phyloP scores from a whole-genome alignment of 73 alveolate species.

The Tetrahymena thermophila region DNA sequence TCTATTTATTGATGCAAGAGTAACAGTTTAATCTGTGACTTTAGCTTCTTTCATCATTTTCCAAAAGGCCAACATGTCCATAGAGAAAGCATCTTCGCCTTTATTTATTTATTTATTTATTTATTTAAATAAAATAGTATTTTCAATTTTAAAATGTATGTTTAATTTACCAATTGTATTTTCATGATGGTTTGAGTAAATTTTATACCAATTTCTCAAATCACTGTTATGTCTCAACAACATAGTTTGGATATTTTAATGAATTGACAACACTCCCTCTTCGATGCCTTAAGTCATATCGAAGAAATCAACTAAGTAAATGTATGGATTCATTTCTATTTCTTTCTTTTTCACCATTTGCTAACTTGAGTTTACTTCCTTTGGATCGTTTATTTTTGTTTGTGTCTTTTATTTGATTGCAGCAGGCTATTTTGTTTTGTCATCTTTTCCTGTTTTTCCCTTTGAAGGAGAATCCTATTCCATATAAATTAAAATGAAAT shows the following conservation, averaged over 20 bases:
- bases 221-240: slow-evolving; percentile 81
- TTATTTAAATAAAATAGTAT: too few relatives aligned
- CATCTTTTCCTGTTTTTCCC: not conserved
- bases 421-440: not conserved
- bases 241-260: slow-evolving; percentile 79
- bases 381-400: not conserved
- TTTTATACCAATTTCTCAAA: slow-evolving; percentile 78
- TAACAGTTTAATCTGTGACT: slow-evolving; percentile 67
- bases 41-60: slow-evolving; percentile 78
- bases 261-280: slow-evolving; percentile 63
- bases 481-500: not conserved
- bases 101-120: too few relatives aligned
- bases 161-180: slow-evolving; percentile 24
- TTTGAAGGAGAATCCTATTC: slow-evolving; percentile 5
- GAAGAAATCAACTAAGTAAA: slow-evolving; percentile 78
- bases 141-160: too few relatives aligned
- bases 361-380: not conserved
- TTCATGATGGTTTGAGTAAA: slow-evolving; percentile 65
- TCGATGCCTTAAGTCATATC: slow-evolving; percentile 80
- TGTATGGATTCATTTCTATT: slow-evolving; percentile 89
- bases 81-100: slow-evolving; percentile 37
- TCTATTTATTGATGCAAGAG: slow-evolving; percentile 81
- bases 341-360: slow-evolving; percentile 55
- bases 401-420: not conserved
- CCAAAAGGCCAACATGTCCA: slow-evolving; percentile 37